Evolutionary conservation across 257 asterid genomes (phyloP).

Genomic region (Fraxinus quadrangulata): DNA sequence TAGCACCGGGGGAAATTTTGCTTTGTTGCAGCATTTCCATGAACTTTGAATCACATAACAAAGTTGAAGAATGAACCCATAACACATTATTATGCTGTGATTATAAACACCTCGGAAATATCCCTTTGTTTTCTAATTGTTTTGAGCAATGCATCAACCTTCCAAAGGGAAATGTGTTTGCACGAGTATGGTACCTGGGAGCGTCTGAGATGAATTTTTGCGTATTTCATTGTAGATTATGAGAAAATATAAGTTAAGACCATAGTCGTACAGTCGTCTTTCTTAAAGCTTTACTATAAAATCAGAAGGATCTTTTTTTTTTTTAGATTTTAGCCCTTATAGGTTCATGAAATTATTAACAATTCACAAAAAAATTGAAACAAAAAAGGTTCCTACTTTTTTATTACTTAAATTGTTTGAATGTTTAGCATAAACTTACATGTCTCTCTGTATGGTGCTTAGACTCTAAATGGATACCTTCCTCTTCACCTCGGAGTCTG

Average conservation of each 20-base stretch:
- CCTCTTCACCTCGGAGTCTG: slow-evolving; percentile 18
- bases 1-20: not conserved
- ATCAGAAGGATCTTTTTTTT: not conserved
- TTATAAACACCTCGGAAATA: not conserved
- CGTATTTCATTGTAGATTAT: not conserved
- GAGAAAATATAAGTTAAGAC: not conserved
- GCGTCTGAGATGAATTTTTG: not conserved
- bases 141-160: not conserved
- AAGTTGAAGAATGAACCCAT: not conserved
- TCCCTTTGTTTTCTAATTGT: not conserved
- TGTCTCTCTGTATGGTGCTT: not conserved
- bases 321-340: not conserved
- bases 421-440: not conserved
- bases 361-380: not conserved
- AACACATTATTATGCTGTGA: not conserved
- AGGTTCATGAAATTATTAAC: not conserved
- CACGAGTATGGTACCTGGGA: not conserved
- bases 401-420: not conserved
- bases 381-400: not conserved
- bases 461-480: slow-evolving; percentile 7
- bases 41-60: not conserved
- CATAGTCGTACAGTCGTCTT: not conserved
- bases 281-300: not conserved
- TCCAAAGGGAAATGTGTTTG: not conserved
- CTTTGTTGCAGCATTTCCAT: not conserved